phyloP scores from a whole-genome alignment of 208 protist genomes.

The Leishmania major region DNA sequence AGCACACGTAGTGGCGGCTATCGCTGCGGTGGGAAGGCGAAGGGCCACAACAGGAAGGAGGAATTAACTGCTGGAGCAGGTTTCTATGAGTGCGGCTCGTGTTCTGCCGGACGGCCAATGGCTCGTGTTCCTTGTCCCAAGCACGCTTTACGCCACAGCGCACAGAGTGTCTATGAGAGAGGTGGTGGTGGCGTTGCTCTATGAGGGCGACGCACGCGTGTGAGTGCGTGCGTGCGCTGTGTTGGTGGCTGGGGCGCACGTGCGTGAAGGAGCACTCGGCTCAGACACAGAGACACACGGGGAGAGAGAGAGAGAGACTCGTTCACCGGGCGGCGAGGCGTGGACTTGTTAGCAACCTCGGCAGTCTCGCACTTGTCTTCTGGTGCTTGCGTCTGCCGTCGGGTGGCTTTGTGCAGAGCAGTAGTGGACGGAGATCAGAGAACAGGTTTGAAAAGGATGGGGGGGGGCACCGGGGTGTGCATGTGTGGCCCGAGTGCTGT shows the following conservation, averaged over 20 bases:
- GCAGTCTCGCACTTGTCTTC: not conserved
- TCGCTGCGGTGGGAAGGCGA: not conserved
- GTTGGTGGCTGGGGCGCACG: no score
- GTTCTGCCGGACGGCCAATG: not conserved
- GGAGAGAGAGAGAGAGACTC: not conserved
- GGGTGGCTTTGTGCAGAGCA: not conserved
- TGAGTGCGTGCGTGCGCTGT: not conserved
- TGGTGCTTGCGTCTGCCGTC: not conserved
- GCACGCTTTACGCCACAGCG: not conserved
- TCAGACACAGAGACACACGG: not conserved
- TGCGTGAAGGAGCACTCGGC: slow-evolving; percentile 1
- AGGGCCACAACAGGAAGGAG: not conserved
- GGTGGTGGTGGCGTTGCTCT: not conserved
- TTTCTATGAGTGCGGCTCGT: not conserved
- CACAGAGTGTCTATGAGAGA: slow-evolving; percentile 1
- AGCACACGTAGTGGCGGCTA: not conserved
- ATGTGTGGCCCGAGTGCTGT: not conserved
- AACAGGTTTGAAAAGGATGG: not conserved
- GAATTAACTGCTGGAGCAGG: not conserved
- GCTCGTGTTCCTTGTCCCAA: not conserved
- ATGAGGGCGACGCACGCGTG: not conserved
- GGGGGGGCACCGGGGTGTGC: not conserved
- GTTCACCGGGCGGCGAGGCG: not conserved
- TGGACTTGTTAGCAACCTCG: not conserved
- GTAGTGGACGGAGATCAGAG: not conserved